phyloP scores from a whole-genome alignment of 331 rosid genomes.

The Spiraea crenata region DNA sequence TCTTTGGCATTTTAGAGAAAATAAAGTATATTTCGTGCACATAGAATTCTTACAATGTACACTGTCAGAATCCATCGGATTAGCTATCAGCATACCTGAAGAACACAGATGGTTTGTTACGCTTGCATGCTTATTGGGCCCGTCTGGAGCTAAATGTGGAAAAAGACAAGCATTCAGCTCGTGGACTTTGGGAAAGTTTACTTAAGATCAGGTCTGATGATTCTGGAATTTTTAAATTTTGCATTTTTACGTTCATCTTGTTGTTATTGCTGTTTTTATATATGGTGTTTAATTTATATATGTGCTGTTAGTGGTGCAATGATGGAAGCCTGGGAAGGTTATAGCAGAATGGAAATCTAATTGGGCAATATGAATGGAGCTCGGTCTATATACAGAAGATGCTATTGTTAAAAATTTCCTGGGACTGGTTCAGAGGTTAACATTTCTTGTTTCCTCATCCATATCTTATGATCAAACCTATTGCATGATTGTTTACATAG shows the following conservation, averaged over 20 bases:
- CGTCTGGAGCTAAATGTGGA: constrained; percentile 64
- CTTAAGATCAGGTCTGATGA: constrained; percentile 73
- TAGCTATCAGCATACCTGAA: constrained; percentile 77
- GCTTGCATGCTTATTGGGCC: constrained; percentile 85
- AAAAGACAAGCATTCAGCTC: constrained; percentile 67
- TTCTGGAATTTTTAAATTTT: constrained; percentile 1
- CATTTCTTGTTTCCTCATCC: constrained; percentile 1
- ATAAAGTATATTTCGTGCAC: constrained; percentile 8
- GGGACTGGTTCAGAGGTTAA: constrained; percentile 93
- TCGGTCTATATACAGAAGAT: constrained; percentile 77
- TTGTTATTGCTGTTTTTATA: not conserved
- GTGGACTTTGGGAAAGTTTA: constrained; percentile 87
- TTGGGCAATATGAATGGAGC: constrained; percentile 67
- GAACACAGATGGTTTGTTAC: constrained; percentile 68
- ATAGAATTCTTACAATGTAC: constrained; percentile 27
- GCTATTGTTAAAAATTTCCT: constrained; percentile 72
- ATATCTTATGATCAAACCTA: constrained; percentile 6
- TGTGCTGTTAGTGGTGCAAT: constrained; percentile 59
- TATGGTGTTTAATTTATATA: not conserved
- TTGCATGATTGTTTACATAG: not conserved
- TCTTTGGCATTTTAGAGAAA: not conserved
- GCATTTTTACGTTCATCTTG: not conserved
- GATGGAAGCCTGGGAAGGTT: constrained; percentile 81
- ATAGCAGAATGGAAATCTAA: constrained; percentile 77
- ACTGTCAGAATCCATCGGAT: constrained; percentile 72